Base-by-base conservation (phyloP, 208 protist genomes). In the Blastocrithidia nonstop region DNA sequence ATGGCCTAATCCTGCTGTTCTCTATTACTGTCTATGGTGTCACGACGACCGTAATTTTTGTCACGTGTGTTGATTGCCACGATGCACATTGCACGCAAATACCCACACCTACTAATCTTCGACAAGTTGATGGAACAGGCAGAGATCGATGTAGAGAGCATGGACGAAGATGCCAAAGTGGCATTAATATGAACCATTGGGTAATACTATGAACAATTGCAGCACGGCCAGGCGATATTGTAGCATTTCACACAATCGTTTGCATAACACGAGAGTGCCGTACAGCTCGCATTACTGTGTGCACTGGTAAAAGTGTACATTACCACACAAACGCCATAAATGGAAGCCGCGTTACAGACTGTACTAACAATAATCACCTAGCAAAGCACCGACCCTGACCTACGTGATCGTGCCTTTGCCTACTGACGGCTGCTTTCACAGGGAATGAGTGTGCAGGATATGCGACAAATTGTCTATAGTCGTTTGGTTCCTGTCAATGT, bases 141-240 rank as follows among this genome's bases (percentile, higher is more conserved):
- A 63, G 66, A 61, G 24, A 68, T 74, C 11, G 79, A 83, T 43
- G n/a, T n/a, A n/a, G 79, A 74, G 19, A 87, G 99, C 3, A 84
- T 96, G 32, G 95, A 99, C 47, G 95, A 96, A 44, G 95, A 98
- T 54, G 96, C 97, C 17, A 98, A 98, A 66, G 84, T 84, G 36
- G 71, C 96, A 9, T 93, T 99, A 55, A 94, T 99, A 31, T 99
- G 98, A 97, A 99, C 99, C 78, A 85, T 99, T 17, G 97, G 97
- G 48, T 96, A 99, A 64, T 99, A 98, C 57, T 91, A 91, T n/a
- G n/a, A n/a, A n/a, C 31, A 90, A 96, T 49, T 84, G 83, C 32
- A 88, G 98, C 45, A 96, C 61, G 93, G 96, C 15, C 84, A 78
- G 36, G 73, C 90, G 23, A 75, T 98, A 11, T 80, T 99, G 39